Conservation (phyloP, 192 early-diverging fungal species). For the Dimargaris verticillata region DNA sequence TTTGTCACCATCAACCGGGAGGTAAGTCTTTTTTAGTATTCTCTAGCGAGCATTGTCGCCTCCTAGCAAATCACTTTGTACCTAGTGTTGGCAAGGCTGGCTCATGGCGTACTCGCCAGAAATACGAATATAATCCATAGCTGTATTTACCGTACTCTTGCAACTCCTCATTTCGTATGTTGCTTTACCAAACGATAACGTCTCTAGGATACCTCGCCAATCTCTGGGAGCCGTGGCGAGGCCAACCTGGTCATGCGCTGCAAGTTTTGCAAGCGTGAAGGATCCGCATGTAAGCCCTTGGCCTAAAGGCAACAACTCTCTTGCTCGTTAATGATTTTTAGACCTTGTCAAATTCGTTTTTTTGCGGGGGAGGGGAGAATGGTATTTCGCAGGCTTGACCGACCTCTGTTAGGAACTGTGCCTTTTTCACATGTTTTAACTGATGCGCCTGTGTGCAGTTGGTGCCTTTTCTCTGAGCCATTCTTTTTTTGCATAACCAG, state of each 20-base stretch:
- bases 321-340: neutral
- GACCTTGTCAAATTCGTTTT: slow-evolving; percentile 16
- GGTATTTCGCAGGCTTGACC: neutral
- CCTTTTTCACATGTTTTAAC: neutral
- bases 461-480: neutral
- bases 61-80: no score
- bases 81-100: no score
- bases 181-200: no score
- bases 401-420: neutral
- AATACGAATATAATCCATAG: no score
- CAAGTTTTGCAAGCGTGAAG: slow-evolving; percentile 75
- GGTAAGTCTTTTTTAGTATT: no score
- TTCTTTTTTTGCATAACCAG: neutral
- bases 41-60: no score
- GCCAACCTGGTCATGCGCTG: slow-evolving; percentile 83
- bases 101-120: no score
- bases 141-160: no score
- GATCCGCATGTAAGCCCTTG: slow-evolving; percentile 33
- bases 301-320: slow-evolving; percentile 13
- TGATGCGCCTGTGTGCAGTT: neutral
- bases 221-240: slow-evolving; percentile 53
- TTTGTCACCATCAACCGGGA: slow-evolving; percentile 20
- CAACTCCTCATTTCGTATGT: no score
- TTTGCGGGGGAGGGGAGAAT: neutral
- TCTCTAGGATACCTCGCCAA: slow-evolving; percentile 41